Evolutionary conservation across 2,329 filamentous ascomycete species (phyloP), one percentile per base, ranked within the genome.

Genomic region (Xylogone sp.): DNA sequence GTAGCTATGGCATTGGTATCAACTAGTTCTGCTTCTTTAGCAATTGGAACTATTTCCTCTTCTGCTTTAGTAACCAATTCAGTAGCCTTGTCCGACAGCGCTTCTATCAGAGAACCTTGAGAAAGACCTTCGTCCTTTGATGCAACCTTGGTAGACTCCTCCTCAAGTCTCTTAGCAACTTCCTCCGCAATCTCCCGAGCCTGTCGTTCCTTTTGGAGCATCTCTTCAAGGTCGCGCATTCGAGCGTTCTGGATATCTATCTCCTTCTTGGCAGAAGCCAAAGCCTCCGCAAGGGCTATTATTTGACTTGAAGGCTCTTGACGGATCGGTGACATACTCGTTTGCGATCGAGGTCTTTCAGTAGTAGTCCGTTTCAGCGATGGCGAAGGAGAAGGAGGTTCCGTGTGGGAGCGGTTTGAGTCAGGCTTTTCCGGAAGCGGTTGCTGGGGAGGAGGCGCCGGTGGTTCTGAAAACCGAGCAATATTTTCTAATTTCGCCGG

Each of bases 401-500:
- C 73, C 18, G 70, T 70, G 27, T 73, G 70, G 43, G 67, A 70
- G 61, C 72, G 77, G 52, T 69, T 75, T 16, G 79, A 82, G 68
- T 96, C 90, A 0, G 93, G 93, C 68, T 97, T 97, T 66, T 97
- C 92, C 1, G 93, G 93, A 5, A 97, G 75, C 13, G 93, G 93
- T 61, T 96, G 92, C 60, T 96, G 91, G 22, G 93, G 93, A 21
- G 93, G 93, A 7, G 93, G 93, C 20, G 92, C 93, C 3, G 93
- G 93, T 47, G 93, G 93, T 52, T 97, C 92, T 1, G 90, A 94
- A 67, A 97, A 97, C 48, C 91, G 82, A 3, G 88, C 82, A 62
- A 94, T 93, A 42, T 85, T 75, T 63, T 96, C 91, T 19, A 83
- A 72, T 58, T 90, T 86, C 45, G 75, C 70, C 52, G 72, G 68